Conservation (phyloP, 352 stramenopile genomes). For the Peronospora destructor region DNA sequence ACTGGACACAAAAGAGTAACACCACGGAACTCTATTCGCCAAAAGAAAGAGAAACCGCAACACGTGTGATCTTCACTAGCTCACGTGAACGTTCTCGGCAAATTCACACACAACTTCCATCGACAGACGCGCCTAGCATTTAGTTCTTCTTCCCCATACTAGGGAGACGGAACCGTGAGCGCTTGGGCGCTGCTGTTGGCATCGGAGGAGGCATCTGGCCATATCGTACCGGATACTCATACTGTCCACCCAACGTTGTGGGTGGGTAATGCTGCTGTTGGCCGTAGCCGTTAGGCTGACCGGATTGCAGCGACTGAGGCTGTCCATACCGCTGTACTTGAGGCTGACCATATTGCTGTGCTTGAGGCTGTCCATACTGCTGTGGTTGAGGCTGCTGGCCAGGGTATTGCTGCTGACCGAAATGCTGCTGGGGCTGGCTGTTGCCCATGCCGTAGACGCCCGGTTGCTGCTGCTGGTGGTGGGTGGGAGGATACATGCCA, state of each 20-base stretch:
- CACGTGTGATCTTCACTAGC: conserved; percentile 12
- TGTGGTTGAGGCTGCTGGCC: not conserved
- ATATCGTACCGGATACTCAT: conserved; percentile 54
- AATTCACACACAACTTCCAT: conserved; percentile 14
- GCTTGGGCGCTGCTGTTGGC: conserved; percentile 46
- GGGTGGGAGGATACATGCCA: conserved; percentile 40
- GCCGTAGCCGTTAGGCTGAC: not conserved
- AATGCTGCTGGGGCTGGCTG: conserved; percentile 18
- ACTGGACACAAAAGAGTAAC: conserved; percentile 23
- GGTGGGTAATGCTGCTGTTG: conserved; percentile 27
- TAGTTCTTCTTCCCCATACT: conserved; percentile 72
- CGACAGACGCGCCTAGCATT: conserved; percentile 13
- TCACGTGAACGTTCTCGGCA: conserved; percentile 11
- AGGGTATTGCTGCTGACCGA: conserved; percentile 23
- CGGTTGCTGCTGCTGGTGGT: conserved; percentile 21
- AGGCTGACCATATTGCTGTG: conserved; percentile 26
- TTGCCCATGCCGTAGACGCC: conserved; percentile 23
- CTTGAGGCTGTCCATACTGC: conserved; percentile 5
- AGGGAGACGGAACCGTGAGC: conserved; percentile 63
- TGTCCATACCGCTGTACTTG: conserved; percentile 16
- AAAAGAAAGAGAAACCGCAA: conserved; percentile 17
- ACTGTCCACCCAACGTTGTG: conserved; percentile 32
- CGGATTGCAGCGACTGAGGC: conserved; percentile 1
- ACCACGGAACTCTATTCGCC: conserved; percentile 20
- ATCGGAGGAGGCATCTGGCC: conserved; percentile 47